These are phyloP conservation scores for Sideroxylon spinosum DNA, from an alignment of 179 eudicot genomes.

Conservation along the genomic window DNA sequence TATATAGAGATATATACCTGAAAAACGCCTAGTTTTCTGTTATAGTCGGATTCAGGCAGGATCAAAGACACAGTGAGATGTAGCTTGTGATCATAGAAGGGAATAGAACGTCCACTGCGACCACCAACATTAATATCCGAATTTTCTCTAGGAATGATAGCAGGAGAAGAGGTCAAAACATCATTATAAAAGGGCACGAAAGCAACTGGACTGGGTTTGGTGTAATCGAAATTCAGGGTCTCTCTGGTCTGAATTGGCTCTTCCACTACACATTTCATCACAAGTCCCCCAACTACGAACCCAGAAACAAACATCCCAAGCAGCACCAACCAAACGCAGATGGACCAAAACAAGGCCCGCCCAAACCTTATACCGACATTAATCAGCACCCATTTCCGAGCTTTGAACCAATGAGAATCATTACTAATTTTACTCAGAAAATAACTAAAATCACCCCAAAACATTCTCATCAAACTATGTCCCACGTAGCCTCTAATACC, in stretches of 20 bases:
- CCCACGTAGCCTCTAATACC: constrained; percentile 10
- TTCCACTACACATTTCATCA: constrained; percentile 27
- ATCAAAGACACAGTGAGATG: constrained; percentile 31
- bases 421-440: neutral
- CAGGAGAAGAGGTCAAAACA: neutral
- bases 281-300: constrained; percentile 30
- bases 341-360: constrained; percentile 28
- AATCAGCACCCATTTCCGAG: constrained; percentile 8
- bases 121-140: neutral
- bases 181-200: constrained; percentile 27
- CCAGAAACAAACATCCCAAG: constrained; percentile 30
- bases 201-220: constrained; percentile 36
- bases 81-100: constrained; percentile 30
- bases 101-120: constrained; percentile 16
- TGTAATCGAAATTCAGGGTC: constrained; percentile 38
- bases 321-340: constrained; percentile 28
- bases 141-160: neutral
- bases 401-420: constrained; percentile 12
- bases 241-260: constrained; percentile 26
- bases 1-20: constrained; percentile 30
- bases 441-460: neutral
- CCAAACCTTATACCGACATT: constrained; percentile 23
- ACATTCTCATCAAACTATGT: constrained; percentile 14
- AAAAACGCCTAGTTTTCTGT: constrained; percentile 42
- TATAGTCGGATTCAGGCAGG: constrained; percentile 46